Evolutionary conservation across 2,329 filamentous ascomycete species (phyloP), one percentile per base, ranked within the genome.

Genomic region (Zymoseptoria brevis): DNA sequence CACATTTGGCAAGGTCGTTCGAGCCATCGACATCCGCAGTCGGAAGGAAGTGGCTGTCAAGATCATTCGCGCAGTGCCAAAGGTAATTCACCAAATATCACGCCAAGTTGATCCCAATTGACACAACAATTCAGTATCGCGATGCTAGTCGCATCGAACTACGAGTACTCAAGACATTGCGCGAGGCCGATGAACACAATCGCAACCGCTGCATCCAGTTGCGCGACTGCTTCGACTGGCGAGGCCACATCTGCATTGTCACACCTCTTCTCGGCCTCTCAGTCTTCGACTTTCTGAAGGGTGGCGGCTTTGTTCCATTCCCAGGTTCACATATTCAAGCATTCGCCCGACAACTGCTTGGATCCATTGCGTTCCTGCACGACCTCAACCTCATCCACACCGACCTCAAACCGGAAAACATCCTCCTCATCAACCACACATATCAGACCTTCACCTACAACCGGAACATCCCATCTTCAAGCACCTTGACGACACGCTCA

Each of bases 331-430:
- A 99, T 75, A 99, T 99, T 60, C 94, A 97, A 74, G 93, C 85
- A 72, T 97, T 99, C 79, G 94, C 94, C 53, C 86, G 93, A 54
- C 94, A 99, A 73, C 80, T 99, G 16, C 89, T 99, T 62, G 97
- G 93, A n/a, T 97, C 93, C 70, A 95, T 99, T 70, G 94, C 94
- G 60, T 99, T 97, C 75, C 81, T 99, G 21, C 94, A 99, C 72
- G 94, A 99, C 75, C 83, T 99, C 19, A 96, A 97, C 73, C 83
- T 99, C 65, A 96, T 99, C 62, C 94, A 99, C 73, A 99, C 94
- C 50, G 84, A 87, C 73, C 71, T 87, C 62, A 87, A 87, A 71
- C 84, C 84, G 2, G 84, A 87, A 73, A 87, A 87, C 66, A 87
- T 87, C 62, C 78, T 87, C 19, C 78, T 87, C 22, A 83, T 87